Percentiles rank a stretch among this genome's conserved stretches.
Conservation (phyloP, 352 stramenopile species). For the Albugo laibachii region DNA sequence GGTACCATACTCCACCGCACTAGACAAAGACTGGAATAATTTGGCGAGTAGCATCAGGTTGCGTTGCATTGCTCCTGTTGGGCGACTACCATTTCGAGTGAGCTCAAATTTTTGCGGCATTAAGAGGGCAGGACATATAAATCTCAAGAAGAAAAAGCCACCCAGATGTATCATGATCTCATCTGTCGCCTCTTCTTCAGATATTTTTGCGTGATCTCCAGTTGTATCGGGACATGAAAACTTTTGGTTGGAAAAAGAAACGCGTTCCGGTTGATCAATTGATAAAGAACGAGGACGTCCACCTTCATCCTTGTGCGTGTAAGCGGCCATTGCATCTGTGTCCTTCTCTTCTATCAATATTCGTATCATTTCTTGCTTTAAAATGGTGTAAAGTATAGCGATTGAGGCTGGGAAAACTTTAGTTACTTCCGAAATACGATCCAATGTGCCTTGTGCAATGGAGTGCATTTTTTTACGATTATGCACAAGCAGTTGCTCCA, state of each 20-base stretch:
- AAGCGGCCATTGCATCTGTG: slow-evolving; percentile 21
- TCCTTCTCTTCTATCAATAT: slow-evolving; percentile 36
- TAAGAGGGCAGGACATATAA: slow-evolving; percentile 53
- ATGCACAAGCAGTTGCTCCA: not conserved
- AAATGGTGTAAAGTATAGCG: slow-evolving; percentile 50
- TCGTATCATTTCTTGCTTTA: slow-evolving; percentile 54
- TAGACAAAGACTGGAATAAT: slow-evolving; percentile 60
- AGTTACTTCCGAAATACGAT: slow-evolving; percentile 22
- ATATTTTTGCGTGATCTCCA: slow-evolving; percentile 19
- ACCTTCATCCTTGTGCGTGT: slow-evolving; percentile 32
- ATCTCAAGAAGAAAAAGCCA: slow-evolving; percentile 55
- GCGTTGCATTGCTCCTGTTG: slow-evolving; percentile 30
- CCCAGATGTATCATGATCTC: slow-evolving; percentile 64
- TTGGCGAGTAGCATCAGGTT: slow-evolving; percentile 60
- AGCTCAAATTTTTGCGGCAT: slow-evolving; percentile 52
- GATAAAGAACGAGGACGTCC: slow-evolving; percentile 10
- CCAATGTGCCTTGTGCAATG: slow-evolving; percentile 6
- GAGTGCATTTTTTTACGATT: not conserved
- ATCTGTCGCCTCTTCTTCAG: slow-evolving; percentile 17
- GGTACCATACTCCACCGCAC: slow-evolving; percentile 44
- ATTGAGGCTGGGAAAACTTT: slow-evolving; percentile 51
- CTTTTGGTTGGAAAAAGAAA: slow-evolving; percentile 12
- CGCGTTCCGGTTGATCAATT: slow-evolving; percentile 6
- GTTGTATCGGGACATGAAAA: slow-evolving; percentile 31
- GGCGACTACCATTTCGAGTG: slow-evolving; percentile 18